Base-by-base conservation (phyloP, 2,329 filamentous ascomycete species). In the Beauveria brongniartii region DNA sequence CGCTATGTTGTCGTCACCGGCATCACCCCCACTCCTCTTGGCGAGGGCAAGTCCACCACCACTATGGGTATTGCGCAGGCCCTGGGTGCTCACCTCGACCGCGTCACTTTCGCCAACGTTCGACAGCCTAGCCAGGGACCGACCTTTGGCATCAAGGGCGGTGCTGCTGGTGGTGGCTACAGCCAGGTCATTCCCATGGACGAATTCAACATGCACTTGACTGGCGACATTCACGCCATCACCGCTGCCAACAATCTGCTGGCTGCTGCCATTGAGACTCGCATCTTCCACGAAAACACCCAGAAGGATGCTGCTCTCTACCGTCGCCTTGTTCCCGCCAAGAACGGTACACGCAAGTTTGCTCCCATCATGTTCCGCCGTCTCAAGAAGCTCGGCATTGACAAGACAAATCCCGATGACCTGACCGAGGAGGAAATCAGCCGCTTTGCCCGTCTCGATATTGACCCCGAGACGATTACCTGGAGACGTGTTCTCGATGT, bases 161-260 rank as follows among this genome's bases (percentile, higher is more conserved):
- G 94, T 69, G 94, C 94, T 63, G 94, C 94, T 61, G 94, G 94
- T 69, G 94, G 94, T 74, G 94, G 94, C 44, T 99, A 97, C 84
- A 96, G 91, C 74, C 94, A 99, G 75, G 94, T 99, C 71, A 97
- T 99, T 69, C 94, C 94, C 62, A 99, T 99, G 94, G 94, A 99
- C 69, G 94, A 99, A 75, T 99, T 99, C 81, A 99, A 99, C 77
- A 80, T 99, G 71, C 94, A 99, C 74, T 78, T 99, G 69, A 99
- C 94, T 60, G 94, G 94, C 69, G 94, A 99, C 73, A 97, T 99
- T 61, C 94, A 99, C 74, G 94, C 94, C 66, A 94, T 99, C 70
- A 92, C 92, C 58, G 93, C 93, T 30, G 94, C 94, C 43, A 99
- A 97, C 82, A 99, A 99, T 77, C 81, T 99, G 62, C 84, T 99